Conservation (phyloP, 495 filamentous ascomycete genomes). For the Podospora tetraspora region DNA sequence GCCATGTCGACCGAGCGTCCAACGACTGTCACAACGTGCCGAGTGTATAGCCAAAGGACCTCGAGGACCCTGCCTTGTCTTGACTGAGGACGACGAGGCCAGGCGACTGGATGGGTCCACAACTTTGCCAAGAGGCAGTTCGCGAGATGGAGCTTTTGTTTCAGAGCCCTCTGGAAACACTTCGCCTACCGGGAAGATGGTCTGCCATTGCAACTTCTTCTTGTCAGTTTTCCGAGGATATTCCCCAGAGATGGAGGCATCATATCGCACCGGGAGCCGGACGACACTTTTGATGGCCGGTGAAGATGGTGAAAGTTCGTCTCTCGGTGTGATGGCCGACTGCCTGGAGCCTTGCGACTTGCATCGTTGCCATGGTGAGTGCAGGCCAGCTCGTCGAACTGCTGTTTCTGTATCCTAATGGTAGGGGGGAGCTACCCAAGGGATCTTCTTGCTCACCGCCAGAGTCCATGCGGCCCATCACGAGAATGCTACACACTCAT, state of each 20-base stretch:
- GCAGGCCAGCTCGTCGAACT: not conserved
- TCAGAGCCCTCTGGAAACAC: not conserved
- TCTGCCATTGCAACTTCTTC: not conserved
- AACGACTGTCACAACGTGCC: not conserved
- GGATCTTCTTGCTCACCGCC: constrained; percentile 13
- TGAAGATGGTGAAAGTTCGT: not conserved
- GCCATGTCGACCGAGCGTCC: not conserved
- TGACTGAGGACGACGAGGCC: not conserved
- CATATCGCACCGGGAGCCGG: not conserved
- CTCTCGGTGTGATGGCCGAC: not conserved
- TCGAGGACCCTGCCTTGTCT: constrained; percentile 6
- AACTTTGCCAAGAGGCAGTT: not conserved
- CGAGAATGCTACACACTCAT: constrained; percentile 23
- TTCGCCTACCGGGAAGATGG: not conserved
- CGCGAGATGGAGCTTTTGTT: not conserved
- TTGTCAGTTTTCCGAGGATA: not conserved
- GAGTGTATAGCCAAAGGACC: constrained; percentile 12
- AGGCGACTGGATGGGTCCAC: not conserved
- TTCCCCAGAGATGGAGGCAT: not conserved
- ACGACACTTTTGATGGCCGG: not conserved
- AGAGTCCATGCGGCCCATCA: constrained; percentile 12
- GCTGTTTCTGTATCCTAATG: not conserved
- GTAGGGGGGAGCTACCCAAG: not conserved
- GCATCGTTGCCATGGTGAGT: not conserved
- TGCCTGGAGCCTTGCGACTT: not conserved